These are phyloP conservation scores for Pseudomonodictys pantanalensis DNA, from an alignment of 495 filamentous ascomycete genomes.

Conservation along the genomic window DNA sequence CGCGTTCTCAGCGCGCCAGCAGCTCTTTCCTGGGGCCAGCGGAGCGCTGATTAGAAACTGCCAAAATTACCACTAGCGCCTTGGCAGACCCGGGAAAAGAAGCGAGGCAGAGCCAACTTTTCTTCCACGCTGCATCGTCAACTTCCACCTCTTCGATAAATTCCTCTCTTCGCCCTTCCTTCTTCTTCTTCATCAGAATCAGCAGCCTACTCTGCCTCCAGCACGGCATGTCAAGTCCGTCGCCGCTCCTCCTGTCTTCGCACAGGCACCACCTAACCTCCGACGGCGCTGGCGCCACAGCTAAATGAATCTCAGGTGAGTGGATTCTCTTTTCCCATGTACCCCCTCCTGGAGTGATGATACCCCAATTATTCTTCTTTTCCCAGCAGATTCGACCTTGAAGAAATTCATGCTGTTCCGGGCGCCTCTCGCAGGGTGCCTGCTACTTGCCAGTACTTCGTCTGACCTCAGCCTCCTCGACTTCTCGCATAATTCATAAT, in stretches of 20 bases:
- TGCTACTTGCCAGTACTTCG: conserved; percentile 99
- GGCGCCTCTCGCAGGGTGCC: conserved; percentile 64
- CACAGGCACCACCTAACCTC: too few species aligned
- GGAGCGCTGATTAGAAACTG: too few species aligned
- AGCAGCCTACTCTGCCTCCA: too few species aligned
- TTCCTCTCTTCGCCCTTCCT: too few species aligned
- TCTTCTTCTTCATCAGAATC: too few species aligned
- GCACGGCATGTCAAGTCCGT: too few species aligned
- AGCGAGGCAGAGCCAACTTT: background rate
- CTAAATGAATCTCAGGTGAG: conserved; percentile 35
- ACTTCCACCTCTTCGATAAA: background rate
- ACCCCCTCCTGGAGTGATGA: conserved; percentile 68
- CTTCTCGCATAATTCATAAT: background rate
- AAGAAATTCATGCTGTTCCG: conserved; percentile 71
- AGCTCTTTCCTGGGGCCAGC: too few species aligned
- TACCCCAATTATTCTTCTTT: conserved; percentile 79
- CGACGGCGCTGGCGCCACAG: background rate
- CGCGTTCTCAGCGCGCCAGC: too few species aligned
- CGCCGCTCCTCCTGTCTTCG: too few species aligned
- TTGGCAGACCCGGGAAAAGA: background rate
- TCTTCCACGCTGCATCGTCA: too few species aligned
- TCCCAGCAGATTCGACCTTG: conserved; percentile 92
- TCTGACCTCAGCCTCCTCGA: conserved; percentile 59
- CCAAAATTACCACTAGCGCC: background rate
- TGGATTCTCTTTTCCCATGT: conserved; percentile 30